Evolutionary conservation across 192 early-diverging fungal genomes (phyloP), one percentile per base, ranked within the genome.

Genomic region (Entomortierella parvispora): DNA sequence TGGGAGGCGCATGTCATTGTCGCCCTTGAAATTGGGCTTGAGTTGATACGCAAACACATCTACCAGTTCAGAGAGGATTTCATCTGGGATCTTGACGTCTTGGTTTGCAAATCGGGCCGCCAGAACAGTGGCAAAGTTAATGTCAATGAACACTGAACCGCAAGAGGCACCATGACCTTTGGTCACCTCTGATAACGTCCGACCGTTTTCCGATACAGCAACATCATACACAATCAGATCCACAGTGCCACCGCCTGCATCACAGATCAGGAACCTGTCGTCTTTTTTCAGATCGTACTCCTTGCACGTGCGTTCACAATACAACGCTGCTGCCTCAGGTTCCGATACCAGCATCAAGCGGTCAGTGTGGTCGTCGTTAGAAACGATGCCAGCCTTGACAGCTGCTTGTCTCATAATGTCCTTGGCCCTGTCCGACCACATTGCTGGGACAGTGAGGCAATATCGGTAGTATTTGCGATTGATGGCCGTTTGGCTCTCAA

Each of bases 111-210:
- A 71, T 28, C 69, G 42, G n/a, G 58, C 34, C 14, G 68, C 42
- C 25, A 84, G 43, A 48, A 71, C 59, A 8, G 60, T 62, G 31
- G 64, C 58, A 37, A 84, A 81, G 42, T 62, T 43, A 23, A 66
- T 18, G 46, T 85, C 84, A 2, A 85, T 47, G 62, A 80, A 71
- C 18, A 75, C 56, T 4, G 67, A 71, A 4, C 84, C 84, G 25
- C 82, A 85, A n/a, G 60, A 68, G 10, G 63, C 68, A 4, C 82
- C 82, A 6, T 64, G 53, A 26, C 84, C 77, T 29, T 78, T 66
- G 2, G 82, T 82, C 8, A 77, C 58, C 61, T 85, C 84, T 4
- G 71, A 70, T 1, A 85, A 31, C 11, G 34, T 20, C 66, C 65
- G 50, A 18, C 54, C 48, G 14, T 65, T 23, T 18, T 43, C 25